Evolutionary conservation across 2,329 filamentous ascomycete species (phyloP).

Genomic region (Aspergillus carbonarius): DNA sequence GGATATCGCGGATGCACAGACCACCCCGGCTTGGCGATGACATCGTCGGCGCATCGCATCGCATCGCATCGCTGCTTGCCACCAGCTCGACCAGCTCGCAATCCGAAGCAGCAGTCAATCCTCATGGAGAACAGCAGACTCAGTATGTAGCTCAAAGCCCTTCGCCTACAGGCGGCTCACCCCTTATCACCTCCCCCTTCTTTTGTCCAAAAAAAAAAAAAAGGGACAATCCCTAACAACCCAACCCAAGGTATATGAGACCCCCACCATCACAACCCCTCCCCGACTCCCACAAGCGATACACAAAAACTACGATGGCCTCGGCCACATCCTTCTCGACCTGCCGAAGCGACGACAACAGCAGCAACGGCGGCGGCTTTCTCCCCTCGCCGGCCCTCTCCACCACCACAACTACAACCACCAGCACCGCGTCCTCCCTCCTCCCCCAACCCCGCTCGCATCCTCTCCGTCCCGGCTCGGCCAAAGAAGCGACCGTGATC

Average conservation of each 20-base stretch:
- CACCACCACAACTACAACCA: background rate
- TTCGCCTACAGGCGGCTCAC: background rate
- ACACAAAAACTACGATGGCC: slow-evolving; percentile 8
- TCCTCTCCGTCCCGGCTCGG: slow-evolving; percentile 56
- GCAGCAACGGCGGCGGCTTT: slow-evolving; percentile 40
- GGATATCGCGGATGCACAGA: slow-evolving; percentile 23
- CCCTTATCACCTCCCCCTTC: no score
- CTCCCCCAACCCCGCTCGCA: slow-evolving; percentile 55
- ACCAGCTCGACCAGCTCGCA: no score
- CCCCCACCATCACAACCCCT: background rate
- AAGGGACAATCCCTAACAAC: no score
- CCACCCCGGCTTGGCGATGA: slow-evolving; percentile 35
- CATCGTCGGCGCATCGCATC: slow-evolving; percentile 19
- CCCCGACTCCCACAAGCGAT: background rate
- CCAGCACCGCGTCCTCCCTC: slow-evolving; percentile 26
- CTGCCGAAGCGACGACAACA: background rate
- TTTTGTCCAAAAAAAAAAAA: no score
- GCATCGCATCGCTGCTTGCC: background rate
- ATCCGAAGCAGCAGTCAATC: background rate
- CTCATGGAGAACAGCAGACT: background rate
- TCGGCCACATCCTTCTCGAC: background rate
- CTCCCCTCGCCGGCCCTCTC: slow-evolving; percentile 21
- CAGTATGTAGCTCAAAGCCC: no score
- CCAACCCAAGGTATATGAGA: background rate
- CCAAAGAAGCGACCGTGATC: slow-evolving; percentile 60